Percentiles rank a stretch among this genome's conserved stretches.
Conservation (phyloP, 306 rosid genomes). For the Malus sieversii region DNA sequence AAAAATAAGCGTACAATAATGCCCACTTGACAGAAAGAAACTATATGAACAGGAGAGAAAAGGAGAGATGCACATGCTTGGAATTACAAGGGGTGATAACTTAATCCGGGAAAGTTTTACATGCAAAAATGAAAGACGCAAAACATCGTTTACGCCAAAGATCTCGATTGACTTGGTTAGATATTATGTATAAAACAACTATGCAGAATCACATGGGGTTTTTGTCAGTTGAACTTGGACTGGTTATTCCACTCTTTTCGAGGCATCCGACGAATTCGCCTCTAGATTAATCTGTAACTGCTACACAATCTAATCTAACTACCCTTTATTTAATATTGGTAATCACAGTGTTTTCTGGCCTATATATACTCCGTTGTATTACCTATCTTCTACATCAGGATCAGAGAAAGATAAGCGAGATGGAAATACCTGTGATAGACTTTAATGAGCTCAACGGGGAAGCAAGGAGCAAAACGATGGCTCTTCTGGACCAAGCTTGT, state of each 20-base stretch:
- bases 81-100: neutral
- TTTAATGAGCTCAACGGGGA: constrained; percentile 55
- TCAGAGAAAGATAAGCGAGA: constrained; percentile 5
- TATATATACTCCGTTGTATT: constrained; percentile 42
- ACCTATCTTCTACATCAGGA: constrained; percentile 20
- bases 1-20: neutral
- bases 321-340: constrained; percentile 14
- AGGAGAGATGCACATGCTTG: neutral
- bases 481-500: constrained; percentile 64
- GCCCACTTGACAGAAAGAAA: constrained; percentile 3
- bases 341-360: neutral
- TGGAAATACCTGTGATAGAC: constrained; percentile 69
- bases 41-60: neutral
- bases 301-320: constrained; percentile 13
- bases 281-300: constrained; percentile 16
- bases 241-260: neutral
- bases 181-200: neutral
- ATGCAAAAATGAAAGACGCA: constrained; percentile 13
- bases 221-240: constrained; percentile 17
- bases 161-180: neutral
- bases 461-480: constrained; percentile 48
- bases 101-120: constrained; percentile 11
- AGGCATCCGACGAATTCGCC: constrained; percentile 8
- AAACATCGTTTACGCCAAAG: constrained; percentile 17
- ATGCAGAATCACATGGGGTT: constrained; percentile 6